A percentile compares a stretch with the other conserved stretches of the same genome.
Conservation (phyloP, 192 early-diverging fungal species). For the Backusella tarrabulga region DNA sequence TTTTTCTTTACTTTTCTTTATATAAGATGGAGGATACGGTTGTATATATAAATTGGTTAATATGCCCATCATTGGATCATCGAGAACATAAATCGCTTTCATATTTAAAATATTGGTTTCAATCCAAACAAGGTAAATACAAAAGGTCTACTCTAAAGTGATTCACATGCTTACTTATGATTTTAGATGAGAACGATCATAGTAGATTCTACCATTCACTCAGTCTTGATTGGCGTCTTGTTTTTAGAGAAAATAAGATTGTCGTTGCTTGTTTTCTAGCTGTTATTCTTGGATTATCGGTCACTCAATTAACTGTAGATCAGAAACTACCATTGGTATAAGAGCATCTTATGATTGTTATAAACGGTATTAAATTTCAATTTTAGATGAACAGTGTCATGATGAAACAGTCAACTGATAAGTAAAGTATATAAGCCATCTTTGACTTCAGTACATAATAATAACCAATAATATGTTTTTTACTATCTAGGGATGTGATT, state of each 20-base stretch:
- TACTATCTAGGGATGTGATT: not conserved
- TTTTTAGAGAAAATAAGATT: slow-evolving; percentile 4
- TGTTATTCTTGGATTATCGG: not conserved
- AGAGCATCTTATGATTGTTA: not conserved
- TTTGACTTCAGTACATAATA: not conserved
- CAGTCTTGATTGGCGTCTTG: not conserved
- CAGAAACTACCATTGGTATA: slow-evolving; percentile 6
- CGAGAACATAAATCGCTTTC: not conserved
- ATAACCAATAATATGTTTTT: not conserved
- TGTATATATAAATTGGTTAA: slow-evolving; percentile 2
- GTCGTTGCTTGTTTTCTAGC: not conserved
- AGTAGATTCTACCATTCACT: not conserved
- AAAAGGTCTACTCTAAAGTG: not conserved
- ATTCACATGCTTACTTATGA: not conserved
- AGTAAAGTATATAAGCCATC: not conserved
- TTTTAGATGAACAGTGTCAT: not conserved
- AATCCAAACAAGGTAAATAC: not conserved
- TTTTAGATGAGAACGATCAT: not conserved
- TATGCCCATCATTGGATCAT: slow-evolving; percentile 3
- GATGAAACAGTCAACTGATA: not conserved
- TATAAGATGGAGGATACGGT: slow-evolving; percentile 11
- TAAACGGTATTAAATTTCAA: not conserved
- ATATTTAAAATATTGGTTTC: not conserved
- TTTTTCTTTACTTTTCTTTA: not conserved
- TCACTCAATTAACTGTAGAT: not conserved